phyloP scores from a whole-genome alignment of 768 basidiomycete genomes.

The Tylopilus plumbeoviolaceoides region DNA sequence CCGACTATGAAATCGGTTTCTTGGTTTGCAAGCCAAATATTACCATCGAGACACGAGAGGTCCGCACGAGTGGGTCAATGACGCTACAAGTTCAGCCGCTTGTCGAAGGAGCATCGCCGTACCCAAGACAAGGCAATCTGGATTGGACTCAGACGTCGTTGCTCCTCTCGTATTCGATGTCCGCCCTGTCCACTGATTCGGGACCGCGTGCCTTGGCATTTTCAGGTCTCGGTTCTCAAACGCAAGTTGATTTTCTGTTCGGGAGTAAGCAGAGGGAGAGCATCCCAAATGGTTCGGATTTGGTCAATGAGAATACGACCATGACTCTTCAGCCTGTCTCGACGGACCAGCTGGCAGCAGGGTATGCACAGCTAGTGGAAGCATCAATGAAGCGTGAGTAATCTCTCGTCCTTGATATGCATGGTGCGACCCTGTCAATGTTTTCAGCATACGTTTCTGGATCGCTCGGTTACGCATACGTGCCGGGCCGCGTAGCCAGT shows the following conservation, averaged over 20 bases:
- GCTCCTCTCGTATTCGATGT: conserved; percentile 8
- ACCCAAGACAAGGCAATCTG: conserved; percentile 10
- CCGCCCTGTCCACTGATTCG: conserved; percentile 4
- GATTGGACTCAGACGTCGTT: conserved; percentile 17
- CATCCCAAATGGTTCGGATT: neutral
- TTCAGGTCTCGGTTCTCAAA: conserved; percentile 9
- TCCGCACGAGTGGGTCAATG: conserved; percentile 14
- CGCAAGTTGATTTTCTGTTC: conserved; percentile 10
- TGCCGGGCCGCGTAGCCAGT: conserved; percentile 13
- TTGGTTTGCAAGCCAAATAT: conserved; percentile 23
- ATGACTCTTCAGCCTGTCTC: conserved; percentile 4
- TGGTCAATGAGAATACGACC: conserved; percentile 1
- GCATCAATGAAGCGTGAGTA: conserved; percentile 16
- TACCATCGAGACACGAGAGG: conserved; percentile 20
- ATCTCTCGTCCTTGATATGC: neutral
- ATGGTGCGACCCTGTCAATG: neutral
- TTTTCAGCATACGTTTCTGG: conserved; percentile 13
- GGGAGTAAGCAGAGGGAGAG: conserved; percentile 2
- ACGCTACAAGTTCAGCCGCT: conserved; percentile 10
- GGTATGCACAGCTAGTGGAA: conserved; percentile 10
- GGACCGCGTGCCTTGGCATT: conserved; percentile 6
- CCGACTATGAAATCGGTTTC: conserved; percentile 19
- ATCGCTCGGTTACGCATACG: conserved; percentile 9
- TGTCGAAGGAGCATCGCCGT: neutral
- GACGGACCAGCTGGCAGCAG: conserved; percentile 3